Percentiles rank a stretch among this genome's conserved stretches.
These are phyloP conservation scores for Xylariales sp. DNA, from an alignment of 2,329 filamentous ascomycete genomes.

Conservation along the genomic window DNA sequence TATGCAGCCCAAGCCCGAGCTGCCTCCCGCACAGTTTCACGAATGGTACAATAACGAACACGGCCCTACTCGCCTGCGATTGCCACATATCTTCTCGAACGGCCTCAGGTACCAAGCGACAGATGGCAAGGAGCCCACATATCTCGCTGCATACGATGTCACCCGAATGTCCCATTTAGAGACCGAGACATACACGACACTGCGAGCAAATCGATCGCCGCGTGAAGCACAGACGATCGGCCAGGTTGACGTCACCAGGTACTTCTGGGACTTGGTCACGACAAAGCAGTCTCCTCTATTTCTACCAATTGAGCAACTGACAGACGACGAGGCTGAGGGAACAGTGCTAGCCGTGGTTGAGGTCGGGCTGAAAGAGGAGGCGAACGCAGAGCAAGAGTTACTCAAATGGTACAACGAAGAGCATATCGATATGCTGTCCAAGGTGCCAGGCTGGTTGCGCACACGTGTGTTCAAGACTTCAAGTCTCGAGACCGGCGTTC, in stretches of 20 bases:
- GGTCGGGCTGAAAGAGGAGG: slow-evolving; percentile 47
- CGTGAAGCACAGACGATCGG: slow-evolving; percentile 51
- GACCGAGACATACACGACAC: slow-evolving; percentile 62
- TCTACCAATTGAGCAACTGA: slow-evolving; percentile 52
- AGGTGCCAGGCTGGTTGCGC: slow-evolving; percentile 74
- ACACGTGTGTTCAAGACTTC: slow-evolving; percentile 67
- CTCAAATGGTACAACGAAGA: slow-evolving; percentile 71
- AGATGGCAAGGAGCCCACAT: slow-evolving; percentile 60
- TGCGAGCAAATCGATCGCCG: slow-evolving; percentile 54
- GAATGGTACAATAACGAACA: slow-evolving; percentile 96
- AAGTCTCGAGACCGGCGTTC: slow-evolving; percentile 46
- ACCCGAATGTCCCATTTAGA: slow-evolving; percentile 67
- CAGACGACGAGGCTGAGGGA: slow-evolving; percentile 54
- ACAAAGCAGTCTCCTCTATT: slow-evolving; percentile 53
- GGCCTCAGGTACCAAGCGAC: slow-evolving; percentile 73
- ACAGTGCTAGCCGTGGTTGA: slow-evolving; percentile 60
- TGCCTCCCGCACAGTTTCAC: slow-evolving; percentile 69
- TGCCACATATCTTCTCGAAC: slow-evolving; percentile 68
- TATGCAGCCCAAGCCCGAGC: slow-evolving; percentile 69
- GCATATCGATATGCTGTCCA: slow-evolving; percentile 65
- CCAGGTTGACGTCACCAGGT: slow-evolving; percentile 60
- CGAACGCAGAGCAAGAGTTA: slow-evolving; percentile 48
- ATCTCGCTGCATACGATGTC: slow-evolving; percentile 79
- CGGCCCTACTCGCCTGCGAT: slow-evolving; percentile 71
- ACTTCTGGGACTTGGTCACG: slow-evolving; percentile 64